These are phyloP conservation scores for Borealophlyctis nickersoniae DNA, from an alignment of 192 early-diverging fungal genomes.

Conservation along the genomic window DNA sequence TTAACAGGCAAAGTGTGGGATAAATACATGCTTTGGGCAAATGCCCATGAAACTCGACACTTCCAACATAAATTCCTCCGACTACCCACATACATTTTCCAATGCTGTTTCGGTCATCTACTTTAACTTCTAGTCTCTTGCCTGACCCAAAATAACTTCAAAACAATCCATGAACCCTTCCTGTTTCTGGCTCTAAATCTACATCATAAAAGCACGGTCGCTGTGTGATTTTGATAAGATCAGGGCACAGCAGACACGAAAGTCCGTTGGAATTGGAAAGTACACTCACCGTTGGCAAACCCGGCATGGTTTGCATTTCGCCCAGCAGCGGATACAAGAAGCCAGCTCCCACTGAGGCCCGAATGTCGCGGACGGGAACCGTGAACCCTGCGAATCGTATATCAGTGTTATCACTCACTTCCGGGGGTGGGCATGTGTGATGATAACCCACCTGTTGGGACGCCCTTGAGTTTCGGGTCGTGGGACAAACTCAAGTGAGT, in stretches of 20 bases:
- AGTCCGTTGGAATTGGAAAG: slow-evolving; percentile 1
- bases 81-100: too few relatives aligned
- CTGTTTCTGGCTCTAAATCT: slow-evolving; percentile 82
- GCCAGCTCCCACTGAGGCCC: slow-evolving; percentile 92
- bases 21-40: too few relatives aligned
- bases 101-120: too few relatives aligned
- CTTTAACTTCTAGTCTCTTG: too few relatives aligned
- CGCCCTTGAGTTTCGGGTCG: slow-evolving; percentile 88
- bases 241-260: slow-evolving; percentile 9
- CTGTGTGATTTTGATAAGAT: too few relatives aligned
- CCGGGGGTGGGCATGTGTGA: background rate
- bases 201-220: slow-evolving; percentile 96
- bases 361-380: slow-evolving; percentile 91
- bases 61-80: too few relatives aligned
- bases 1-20: too few relatives aligned
- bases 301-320: slow-evolving; percentile 97
- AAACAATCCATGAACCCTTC: slow-evolving; percentile 84
- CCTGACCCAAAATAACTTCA: too few relatives aligned
- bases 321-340: slow-evolving; percentile 96
- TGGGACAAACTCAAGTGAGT: slow-evolving; percentile 93
- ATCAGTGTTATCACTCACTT: background rate
- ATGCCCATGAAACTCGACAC: too few relatives aligned
- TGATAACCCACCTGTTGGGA: slow-evolving; percentile 75
- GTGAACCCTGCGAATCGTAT: slow-evolving; percentile 59
- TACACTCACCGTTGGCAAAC: slow-evolving; percentile 72